phyloP scores from a whole-genome alignment of 495 filamentous ascomycete genomes.

The Jackrogersella minutella region DNA sequence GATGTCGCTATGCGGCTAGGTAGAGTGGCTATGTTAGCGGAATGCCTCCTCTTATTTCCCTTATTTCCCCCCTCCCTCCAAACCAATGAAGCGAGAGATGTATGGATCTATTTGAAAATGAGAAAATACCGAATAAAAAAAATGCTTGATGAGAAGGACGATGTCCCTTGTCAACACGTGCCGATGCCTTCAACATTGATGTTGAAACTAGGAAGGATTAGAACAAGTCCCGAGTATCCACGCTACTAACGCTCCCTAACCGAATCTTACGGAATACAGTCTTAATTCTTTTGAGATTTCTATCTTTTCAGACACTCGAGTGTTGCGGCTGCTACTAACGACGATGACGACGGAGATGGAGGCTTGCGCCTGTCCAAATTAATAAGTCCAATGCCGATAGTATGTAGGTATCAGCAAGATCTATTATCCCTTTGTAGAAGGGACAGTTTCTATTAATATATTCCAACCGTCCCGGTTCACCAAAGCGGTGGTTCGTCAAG shows the following conservation, averaged over 20 bases:
- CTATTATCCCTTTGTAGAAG: constrained; percentile 14
- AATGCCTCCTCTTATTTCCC: constrained; percentile 15
- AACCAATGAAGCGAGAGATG: constrained; percentile 17
- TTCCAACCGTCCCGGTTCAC: not conserved
- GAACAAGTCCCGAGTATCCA: not conserved
- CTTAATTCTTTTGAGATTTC: not conserved
- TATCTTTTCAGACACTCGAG: not conserved
- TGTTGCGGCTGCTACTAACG: not conserved
- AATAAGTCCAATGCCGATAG: constrained; percentile 9
- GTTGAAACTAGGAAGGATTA: not conserved
- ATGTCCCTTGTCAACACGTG: constrained; percentile 31
- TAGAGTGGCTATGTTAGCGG: constrained; percentile 34
- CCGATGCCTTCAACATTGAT: not conserved
- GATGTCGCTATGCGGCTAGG: not conserved
- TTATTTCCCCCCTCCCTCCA: not conserved
- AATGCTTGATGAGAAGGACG: constrained; percentile 15
- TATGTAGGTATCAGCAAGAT: constrained; percentile 8
- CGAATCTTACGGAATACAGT: constrained; percentile 5
- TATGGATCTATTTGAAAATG: too few relatives aligned
- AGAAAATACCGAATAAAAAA: constrained; percentile 12
- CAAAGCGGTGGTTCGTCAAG: constrained; percentile 2
- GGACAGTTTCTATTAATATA: constrained; percentile 24
- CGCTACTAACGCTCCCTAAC: constrained; percentile 4
- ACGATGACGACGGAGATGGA: not conserved
- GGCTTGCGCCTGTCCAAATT: not conserved